Conservation (phyloP, 2,329 filamentous ascomycete species). For the Neurospora crassa region DNA sequence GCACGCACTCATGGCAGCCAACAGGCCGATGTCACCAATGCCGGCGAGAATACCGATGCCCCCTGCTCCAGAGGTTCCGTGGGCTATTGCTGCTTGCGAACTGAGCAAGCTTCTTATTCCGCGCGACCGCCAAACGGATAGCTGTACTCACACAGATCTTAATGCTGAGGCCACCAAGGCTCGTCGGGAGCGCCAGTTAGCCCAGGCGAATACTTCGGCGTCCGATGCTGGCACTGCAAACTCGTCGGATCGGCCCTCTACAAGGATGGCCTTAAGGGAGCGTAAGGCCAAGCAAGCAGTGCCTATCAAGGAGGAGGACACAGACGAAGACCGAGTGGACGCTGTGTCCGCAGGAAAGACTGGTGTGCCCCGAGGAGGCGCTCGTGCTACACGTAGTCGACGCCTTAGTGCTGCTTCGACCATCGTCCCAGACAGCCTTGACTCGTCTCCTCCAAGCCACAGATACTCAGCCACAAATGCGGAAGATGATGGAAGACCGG, state of each 20-base stretch:
- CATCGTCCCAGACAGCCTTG: slow-evolving; percentile 20
- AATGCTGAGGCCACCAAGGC: slow-evolving; percentile 56
- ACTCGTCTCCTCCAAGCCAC: slow-evolving; percentile 9
- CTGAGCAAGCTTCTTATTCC: slow-evolving; percentile 77
- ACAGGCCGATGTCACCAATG: slow-evolving; percentile 26
- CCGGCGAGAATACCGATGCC: slow-evolving; percentile 45
- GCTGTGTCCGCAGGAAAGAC: neutral
- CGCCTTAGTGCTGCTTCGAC: slow-evolving; percentile 41
- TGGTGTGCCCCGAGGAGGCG: neutral
- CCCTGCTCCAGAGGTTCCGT: slow-evolving; percentile 73
- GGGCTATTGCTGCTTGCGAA: slow-evolving; percentile 76
- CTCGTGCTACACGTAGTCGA: slow-evolving; percentile 23
- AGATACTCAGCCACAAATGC: slow-evolving; percentile 8
- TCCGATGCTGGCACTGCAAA: slow-evolving; percentile 9
- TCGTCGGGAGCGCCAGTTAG: slow-evolving; percentile 54
- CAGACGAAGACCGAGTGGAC: slow-evolving; percentile 27
- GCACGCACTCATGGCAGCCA: neutral
- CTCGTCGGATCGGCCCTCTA: slow-evolving; percentile 31
- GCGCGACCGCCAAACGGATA: slow-evolving; percentile 60
- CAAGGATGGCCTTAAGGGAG: slow-evolving; percentile 65
- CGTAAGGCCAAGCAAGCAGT: slow-evolving; percentile 52
- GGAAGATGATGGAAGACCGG: slow-evolving; percentile 21
- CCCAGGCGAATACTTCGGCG: slow-evolving; percentile 23
- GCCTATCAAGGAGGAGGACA: slow-evolving; percentile 40
- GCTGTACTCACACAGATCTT: slow-evolving; percentile 70